Percentiles rank a stretch among this genome's conserved stretches.
phyloP scores from a whole-genome alignment of 352 stramenopile genomes.

The Globisporangium okanoganense region DNA sequence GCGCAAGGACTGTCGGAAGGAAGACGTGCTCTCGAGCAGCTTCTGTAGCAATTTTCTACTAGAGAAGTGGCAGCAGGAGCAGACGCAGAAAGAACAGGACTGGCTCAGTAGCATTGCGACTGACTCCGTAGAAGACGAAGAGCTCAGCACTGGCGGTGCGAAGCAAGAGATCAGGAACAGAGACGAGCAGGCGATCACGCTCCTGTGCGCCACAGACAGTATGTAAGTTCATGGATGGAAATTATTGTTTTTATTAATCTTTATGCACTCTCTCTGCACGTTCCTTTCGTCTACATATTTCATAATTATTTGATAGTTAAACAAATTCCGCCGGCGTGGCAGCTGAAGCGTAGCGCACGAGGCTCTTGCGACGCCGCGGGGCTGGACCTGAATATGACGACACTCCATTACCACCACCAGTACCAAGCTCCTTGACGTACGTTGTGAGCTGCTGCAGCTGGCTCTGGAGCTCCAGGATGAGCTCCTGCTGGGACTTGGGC shows the following conservation, averaged over 20 bases:
- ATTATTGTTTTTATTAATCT: background rate
- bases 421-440: conserved; percentile 11
- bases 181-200: background rate
- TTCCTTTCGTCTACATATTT: background rate
- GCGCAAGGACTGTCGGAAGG: conserved; percentile 9
- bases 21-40: conserved; percentile 10
- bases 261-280: background rate
- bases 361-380: conserved; percentile 9
- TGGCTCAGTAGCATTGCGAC: no score
- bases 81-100: background rate
- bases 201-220: background rate
- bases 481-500: conserved; percentile 10
- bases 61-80: conserved; percentile 10
- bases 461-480: conserved; percentile 15
- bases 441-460: conserved; percentile 17
- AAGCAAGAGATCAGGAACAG: background rate
- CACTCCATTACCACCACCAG: background rate
- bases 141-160: no score
- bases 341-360: conserved; percentile 11
- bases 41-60: conserved; percentile 6
- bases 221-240: background rate
- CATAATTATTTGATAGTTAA: background rate
- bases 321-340: conserved; percentile 1
- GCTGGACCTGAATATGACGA: background rate
- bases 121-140: no score